Percentiles rank a stretch among this genome's conserved stretches.
Conservation (phyloP, 257 asterid species). For the Solanum pimpinellifolium region DNA sequence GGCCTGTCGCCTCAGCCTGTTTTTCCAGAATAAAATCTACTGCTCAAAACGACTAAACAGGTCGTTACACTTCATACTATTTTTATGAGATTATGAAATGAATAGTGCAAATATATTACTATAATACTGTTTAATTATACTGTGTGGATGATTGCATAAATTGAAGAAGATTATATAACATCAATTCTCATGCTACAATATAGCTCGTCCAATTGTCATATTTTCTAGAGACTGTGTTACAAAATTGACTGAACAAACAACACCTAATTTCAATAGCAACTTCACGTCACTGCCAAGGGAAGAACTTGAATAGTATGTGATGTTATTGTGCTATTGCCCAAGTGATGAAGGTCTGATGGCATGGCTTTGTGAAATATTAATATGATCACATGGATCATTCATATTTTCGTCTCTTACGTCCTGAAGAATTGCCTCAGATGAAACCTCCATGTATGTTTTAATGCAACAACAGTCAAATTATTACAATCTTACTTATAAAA, state of each 20-base stretch:
- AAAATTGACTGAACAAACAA: not conserved
- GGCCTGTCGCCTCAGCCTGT: no score
- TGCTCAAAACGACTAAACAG: no score
- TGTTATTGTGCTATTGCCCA: constrained; percentile 15
- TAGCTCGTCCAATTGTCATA: not conserved
- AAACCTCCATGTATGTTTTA: constrained; percentile 40
- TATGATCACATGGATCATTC: constrained; percentile 80
- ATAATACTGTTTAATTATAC: no score
- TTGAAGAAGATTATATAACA: not conserved
- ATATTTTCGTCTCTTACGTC: constrained; percentile 70
- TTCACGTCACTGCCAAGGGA: not conserved
- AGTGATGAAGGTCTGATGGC: constrained; percentile 85
- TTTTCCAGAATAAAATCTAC: no score
- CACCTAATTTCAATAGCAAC: not conserved
- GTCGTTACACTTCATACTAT: not conserved
- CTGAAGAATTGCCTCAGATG: constrained; percentile 48
- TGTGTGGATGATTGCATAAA: not conserved
- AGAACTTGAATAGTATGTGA: not conserved
- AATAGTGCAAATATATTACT: no score
- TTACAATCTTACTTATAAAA: not conserved
- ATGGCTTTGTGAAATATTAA: constrained; percentile 74
- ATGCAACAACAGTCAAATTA: not conserved
- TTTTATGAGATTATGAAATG: no score
- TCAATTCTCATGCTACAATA: not conserved
- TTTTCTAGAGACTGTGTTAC: not conserved